Evolutionary conservation across 495 filamentous ascomycete species (phyloP).

Genomic region (Staphylotrichum tortipilum): DNA sequence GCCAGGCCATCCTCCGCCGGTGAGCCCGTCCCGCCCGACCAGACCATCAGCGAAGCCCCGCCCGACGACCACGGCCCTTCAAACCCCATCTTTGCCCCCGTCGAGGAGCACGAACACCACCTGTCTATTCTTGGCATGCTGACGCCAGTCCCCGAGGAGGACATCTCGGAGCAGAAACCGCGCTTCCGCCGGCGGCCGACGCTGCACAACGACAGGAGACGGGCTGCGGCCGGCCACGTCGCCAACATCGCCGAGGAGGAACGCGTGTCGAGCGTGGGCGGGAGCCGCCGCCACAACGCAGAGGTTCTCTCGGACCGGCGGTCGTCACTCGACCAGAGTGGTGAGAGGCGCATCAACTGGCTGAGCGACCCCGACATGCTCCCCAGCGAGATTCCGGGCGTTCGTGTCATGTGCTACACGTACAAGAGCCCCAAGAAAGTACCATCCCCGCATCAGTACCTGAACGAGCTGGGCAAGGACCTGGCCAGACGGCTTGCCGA

Average conservation of each 20-base stretch:
- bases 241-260: neutral
- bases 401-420: slow-evolving; percentile 14
- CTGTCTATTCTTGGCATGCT: neutral
- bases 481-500: neutral
- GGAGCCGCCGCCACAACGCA: neutral
- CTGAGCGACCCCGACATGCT: slow-evolving; percentile 13
- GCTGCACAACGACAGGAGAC: slow-evolving; percentile 1
- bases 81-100: neutral
- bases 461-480: slow-evolving; percentile 4
- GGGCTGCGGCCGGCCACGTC: neutral
- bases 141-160: slow-evolving; percentile 4
- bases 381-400: slow-evolving; percentile 4
- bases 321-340: slow-evolving; percentile 6
- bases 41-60: neutral
- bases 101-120: neutral
- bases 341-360: slow-evolving; percentile 13
- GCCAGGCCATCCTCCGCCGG: neutral
- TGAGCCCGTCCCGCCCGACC: neutral
- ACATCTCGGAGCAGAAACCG: neutral
- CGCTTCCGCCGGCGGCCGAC: neutral
- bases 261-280: neutral
- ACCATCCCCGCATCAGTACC: slow-evolving; percentile 5
- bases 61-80: neutral
- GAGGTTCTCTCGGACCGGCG: slow-evolving; percentile 10
- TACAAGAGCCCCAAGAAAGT: slow-evolving; percentile 8